Conservation (phyloP, 1,284 basidiomycete species). For the Porodaedalea pini region DNA sequence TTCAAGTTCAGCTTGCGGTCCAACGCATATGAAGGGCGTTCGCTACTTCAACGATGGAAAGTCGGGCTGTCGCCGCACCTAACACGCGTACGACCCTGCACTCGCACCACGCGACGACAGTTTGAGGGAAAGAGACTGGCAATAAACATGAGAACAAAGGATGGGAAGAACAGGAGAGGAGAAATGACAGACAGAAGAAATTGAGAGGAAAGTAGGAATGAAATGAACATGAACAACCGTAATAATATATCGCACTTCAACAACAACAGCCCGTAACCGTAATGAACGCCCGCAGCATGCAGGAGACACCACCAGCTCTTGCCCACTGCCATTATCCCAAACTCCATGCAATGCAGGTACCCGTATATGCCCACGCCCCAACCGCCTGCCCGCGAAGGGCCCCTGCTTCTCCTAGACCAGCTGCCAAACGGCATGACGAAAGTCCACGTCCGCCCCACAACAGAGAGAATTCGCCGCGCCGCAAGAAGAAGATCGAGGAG, state of each 20-base stretch:
- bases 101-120: no score
- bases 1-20: no score
- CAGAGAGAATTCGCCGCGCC: slow-evolving; percentile 1
- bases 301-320: neutral
- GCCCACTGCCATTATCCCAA: neutral
- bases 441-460: slow-evolving; percentile 7
- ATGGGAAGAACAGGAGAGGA: slow-evolving; percentile 21
- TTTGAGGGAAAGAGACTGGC: neutral
- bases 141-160: slow-evolving; percentile 8
- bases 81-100: no score
- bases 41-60: no score
- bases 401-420: neutral
- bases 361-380: neutral
- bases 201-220: neutral
- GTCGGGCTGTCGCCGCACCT: no score
- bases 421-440: neutral
- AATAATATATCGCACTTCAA: slow-evolving; percentile 20
- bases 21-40: no score
- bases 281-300: neutral
- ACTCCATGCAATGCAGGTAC: neutral
- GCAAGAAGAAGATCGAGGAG: slow-evolving; percentile 24
- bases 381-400: neutral
- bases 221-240: slow-evolving; percentile 17
- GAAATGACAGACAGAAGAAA: slow-evolving; percentile 16
- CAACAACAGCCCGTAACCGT: slow-evolving; percentile 14